Conservation (phyloP, 2,329 filamentous ascomycete genomes). For the Torrubiellomyces zombiae region DNA sequence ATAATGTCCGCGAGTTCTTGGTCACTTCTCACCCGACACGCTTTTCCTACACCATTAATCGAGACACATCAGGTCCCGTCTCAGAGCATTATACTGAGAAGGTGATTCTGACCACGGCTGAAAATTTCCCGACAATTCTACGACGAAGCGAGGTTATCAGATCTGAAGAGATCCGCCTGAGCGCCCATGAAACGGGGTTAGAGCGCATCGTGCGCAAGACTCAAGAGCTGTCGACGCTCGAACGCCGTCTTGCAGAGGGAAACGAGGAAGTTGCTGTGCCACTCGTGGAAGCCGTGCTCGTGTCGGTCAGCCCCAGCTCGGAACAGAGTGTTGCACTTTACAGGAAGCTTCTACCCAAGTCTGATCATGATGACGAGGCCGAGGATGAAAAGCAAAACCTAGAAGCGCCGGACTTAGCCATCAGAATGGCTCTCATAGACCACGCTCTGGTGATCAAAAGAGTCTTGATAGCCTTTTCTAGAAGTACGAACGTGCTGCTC, state of each 20-base stretch:
- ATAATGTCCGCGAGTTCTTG: constrained; percentile 72
- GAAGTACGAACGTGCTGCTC: constrained; percentile 43
- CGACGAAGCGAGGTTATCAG: constrained; percentile 71
- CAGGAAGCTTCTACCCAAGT: constrained; percentile 50
- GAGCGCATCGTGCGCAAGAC: constrained; percentile 87
- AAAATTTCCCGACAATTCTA: constrained; percentile 81
- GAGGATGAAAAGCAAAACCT: constrained; percentile 28
- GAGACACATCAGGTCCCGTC: constrained; percentile 51
- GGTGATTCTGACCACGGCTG: constrained; percentile 64
- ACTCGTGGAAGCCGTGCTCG: constrained; percentile 58
- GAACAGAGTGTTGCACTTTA: constrained; percentile 69
- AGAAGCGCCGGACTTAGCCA: constrained; percentile 53
- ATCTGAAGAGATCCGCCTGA: constrained; percentile 47
- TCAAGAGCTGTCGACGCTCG: constrained; percentile 60
- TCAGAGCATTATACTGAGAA: constrained; percentile 70
- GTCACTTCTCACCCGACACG: constrained; percentile 59
- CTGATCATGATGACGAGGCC: constrained; percentile 18
- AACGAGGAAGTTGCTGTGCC: constrained; percentile 53
- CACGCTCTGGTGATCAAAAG: constrained; percentile 79
- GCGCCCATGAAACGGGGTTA: constrained; percentile 70
- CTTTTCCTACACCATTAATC: constrained; percentile 62
- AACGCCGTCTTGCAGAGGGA: constrained; percentile 56
- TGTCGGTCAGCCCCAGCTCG: constrained; percentile 58
- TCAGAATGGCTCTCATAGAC: constrained; percentile 74
- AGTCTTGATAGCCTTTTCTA: constrained; percentile 54